A percentile compares a stretch with the other conserved stretches of the same genome.
phyloP scores from a whole-genome alignment of 2,329 filamentous ascomycete genomes.

The Coniochaeta prunicola region DNA sequence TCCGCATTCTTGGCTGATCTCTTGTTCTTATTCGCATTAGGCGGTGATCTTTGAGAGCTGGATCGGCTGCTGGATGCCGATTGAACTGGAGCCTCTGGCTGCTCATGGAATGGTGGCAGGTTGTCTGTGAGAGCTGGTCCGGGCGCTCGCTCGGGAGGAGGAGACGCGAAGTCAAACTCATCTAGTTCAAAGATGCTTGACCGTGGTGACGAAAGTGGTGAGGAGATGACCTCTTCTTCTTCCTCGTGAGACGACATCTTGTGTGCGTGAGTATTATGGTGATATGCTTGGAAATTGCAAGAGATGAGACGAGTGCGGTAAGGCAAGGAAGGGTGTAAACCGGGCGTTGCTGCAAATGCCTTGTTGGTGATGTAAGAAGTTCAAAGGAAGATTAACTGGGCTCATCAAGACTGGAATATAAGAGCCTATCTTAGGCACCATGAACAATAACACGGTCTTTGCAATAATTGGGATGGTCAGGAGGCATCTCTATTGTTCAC shows the following conservation, averaged over 20 bases:
- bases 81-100: background rate
- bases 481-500: background rate
- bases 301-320: background rate
- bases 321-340: background rate
- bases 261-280: background rate
- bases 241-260: background rate
- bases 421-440: background rate
- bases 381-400: background rate
- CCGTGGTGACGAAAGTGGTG: constrained; percentile 1
- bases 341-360: background rate
- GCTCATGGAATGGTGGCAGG: background rate
- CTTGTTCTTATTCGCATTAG: background rate
- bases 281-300: background rate
- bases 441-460: background rate
- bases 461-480: background rate
- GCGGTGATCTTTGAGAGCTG: background rate
- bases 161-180: background rate
- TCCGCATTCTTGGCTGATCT: background rate
- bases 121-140: background rate
- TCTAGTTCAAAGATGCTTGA: background rate
- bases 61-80: background rate
- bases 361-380: background rate
- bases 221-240: background rate
- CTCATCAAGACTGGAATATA: background rate
- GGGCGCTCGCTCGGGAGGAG: background rate